Conservation (phyloP, 257 asterid genomes). For the Leptodermis oblonga region DNA sequence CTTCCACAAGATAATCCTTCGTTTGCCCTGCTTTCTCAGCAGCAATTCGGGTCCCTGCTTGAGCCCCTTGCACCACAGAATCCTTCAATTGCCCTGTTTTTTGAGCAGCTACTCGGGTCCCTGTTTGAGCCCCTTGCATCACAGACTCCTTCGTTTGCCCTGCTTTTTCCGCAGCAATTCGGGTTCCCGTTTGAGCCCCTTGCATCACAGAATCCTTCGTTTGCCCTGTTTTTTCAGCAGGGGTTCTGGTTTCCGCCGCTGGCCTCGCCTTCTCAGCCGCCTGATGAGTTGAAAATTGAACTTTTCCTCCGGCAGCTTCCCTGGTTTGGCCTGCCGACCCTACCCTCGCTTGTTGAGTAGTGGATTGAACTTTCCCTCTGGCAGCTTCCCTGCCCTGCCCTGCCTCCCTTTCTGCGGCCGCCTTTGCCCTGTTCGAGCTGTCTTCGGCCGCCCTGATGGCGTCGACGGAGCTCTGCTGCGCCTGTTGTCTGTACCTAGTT, state of each 20-base stretch:
- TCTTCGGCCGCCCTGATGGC: slow-evolving; percentile 49
- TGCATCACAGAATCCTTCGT: slow-evolving; percentile 12
- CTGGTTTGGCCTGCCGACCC: background rate
- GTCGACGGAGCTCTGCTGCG: slow-evolving; percentile 59
- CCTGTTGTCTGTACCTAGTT: slow-evolving; percentile 37
- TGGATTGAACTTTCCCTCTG: slow-evolving; percentile 3
- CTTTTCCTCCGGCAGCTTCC: background rate
- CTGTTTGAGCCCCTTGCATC: slow-evolving; percentile 5
- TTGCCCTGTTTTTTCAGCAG: slow-evolving; percentile 19
- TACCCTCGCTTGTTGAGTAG: slow-evolving; percentile 10
- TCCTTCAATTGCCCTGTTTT: slow-evolving; percentile 20
- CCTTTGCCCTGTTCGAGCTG: slow-evolving; percentile 32
- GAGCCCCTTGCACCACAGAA: slow-evolving; percentile 5
- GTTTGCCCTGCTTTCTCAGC: too few species aligned
- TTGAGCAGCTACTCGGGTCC: slow-evolving; percentile 6
- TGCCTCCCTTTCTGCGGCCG: slow-evolving; percentile 14
- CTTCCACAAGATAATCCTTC: too few species aligned
- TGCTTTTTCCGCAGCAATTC: too few species aligned
- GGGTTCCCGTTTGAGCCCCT: slow-evolving; percentile 4
- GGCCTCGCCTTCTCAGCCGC: slow-evolving; percentile 18
- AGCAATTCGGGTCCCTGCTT: too few species aligned
- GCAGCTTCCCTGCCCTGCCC: slow-evolving; percentile 26
- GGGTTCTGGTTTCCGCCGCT: slow-evolving; percentile 16
- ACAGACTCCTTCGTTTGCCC: slow-evolving; percentile 17
- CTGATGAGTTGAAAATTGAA: background rate